Evolutionary conservation across 140 eudicot species (phyloP).

Genomic region (Stevia rebaudiana): DNA sequence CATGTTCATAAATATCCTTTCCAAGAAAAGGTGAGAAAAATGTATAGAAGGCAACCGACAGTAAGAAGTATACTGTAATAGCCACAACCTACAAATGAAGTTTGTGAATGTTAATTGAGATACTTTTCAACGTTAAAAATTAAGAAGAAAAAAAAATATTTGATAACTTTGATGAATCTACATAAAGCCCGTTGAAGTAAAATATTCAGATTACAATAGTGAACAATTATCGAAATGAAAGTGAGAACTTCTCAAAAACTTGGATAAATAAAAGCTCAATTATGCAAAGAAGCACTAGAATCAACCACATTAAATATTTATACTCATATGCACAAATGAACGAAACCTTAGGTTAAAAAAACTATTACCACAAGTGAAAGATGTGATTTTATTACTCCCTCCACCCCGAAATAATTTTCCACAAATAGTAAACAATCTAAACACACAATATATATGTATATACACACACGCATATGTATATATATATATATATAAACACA

Average conservation of each 20-base stretch:
- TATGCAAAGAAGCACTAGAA: neutral
- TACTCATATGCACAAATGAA: neutral
- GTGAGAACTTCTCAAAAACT: neutral
- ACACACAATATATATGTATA: too few species aligned
- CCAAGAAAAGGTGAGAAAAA: slow-evolving; percentile 94
- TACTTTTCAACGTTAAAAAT: neutral
- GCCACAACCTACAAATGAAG: slow-evolving; percentile 70
- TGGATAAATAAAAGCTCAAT: neutral
- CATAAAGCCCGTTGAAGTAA: neutral
- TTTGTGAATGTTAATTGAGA: neutral
- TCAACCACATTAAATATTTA: neutral
- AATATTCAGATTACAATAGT: neutral
- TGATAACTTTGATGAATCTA: neutral
- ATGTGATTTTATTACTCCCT: neutral
- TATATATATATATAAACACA: neutral
- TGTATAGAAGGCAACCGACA: slow-evolving; percentile 85
- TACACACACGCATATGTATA: too few species aligned
- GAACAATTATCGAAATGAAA: neutral
- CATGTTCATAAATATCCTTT: slow-evolving; percentile 54
- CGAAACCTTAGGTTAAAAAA: neutral
- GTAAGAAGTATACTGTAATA: slow-evolving; percentile 65
- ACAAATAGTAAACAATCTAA: neutral
- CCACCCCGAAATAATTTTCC: neutral
- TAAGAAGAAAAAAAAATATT: neutral
- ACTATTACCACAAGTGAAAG: neutral